These are phyloP conservation scores for Xylaria sp. DNA, from an alignment of 2,329 filamentous ascomycete genomes.

Conservation along the genomic window DNA sequence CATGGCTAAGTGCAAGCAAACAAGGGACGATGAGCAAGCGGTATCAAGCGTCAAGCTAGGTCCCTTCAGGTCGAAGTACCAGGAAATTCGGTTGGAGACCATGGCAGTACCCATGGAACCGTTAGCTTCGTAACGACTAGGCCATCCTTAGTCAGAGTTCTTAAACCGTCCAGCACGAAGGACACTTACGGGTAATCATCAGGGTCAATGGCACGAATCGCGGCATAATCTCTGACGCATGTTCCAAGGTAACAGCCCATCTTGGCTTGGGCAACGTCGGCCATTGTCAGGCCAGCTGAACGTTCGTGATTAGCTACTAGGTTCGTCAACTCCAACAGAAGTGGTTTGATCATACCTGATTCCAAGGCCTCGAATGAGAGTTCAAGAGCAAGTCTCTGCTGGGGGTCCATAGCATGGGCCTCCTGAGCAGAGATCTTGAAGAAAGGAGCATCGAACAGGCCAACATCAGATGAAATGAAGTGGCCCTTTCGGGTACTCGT, in stretches of 20 bases:
- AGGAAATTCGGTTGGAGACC: slow-evolving; percentile 46
- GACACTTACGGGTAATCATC: slow-evolving; percentile 42
- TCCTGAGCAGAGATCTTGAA: slow-evolving; percentile 40
- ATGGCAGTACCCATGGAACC: slow-evolving; percentile 42
- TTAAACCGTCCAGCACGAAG: background rate
- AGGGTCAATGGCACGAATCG: slow-evolving; percentile 39
- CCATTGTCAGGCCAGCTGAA: slow-evolving; percentile 38
- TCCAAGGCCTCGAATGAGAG: slow-evolving; percentile 39
- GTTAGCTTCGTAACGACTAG: slow-evolving; percentile 38
- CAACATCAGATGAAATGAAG: slow-evolving; percentile 38
- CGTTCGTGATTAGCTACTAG: slow-evolving; percentile 10
- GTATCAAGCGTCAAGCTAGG: slow-evolving; percentile 51
- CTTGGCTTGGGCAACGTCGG: slow-evolving; percentile 34
- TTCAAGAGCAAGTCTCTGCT: slow-evolving; percentile 42
- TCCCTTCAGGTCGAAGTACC: slow-evolving; percentile 47
- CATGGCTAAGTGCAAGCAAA: slow-evolving; percentile 47
- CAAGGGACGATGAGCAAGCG: slow-evolving; percentile 49
- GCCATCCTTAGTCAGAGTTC: slow-evolving; percentile 5
- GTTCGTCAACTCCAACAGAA: background rate
- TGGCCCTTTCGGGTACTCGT: slow-evolving; percentile 37
- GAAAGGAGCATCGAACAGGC: slow-evolving; percentile 39
- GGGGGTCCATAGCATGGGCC: slow-evolving; percentile 44
- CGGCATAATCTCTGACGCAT: slow-evolving; percentile 39
- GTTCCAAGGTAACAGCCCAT: slow-evolving; percentile 44
- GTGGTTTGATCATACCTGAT: slow-evolving; percentile 32